A percentile compares a stretch with the other conserved stretches of the same genome.
Evolutionary conservation across 768 basidiomycete species (phyloP).

Genomic region (Tulasnella calospora): DNA sequence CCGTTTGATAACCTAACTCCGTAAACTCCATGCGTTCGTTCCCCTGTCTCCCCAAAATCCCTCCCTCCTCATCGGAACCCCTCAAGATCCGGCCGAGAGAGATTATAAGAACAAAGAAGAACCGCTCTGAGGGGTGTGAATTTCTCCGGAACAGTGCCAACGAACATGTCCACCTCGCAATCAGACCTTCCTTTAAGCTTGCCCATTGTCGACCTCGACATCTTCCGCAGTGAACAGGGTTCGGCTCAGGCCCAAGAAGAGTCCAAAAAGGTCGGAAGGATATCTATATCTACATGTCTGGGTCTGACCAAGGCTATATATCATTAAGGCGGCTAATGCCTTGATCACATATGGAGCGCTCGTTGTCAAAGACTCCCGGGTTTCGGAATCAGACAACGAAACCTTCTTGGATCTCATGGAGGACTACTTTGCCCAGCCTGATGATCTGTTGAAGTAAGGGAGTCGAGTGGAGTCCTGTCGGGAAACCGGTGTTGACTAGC

Average conservation of each 20-base stretch:
- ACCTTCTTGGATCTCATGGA: conserved; percentile 85
- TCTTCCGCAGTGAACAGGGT: conserved; percentile 50
- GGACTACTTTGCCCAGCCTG: conserved; percentile 82
- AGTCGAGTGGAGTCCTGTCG: neutral
- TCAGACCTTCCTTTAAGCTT: conserved; percentile 41
- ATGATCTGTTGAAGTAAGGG: conserved; percentile 46
- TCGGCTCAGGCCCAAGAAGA: conserved; percentile 54
- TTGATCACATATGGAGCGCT: conserved; percentile 82
- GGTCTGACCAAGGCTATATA: neutral
- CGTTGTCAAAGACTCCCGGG: conserved; percentile 77
- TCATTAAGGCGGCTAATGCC: conserved; percentile 65
- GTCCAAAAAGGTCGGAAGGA: conserved; percentile 53
- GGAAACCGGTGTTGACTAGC: neutral
- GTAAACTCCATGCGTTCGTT: neutral
- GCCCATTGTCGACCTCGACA: conserved; percentile 72
- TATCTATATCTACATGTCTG: neutral
- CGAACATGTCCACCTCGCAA: conserved; percentile 1
- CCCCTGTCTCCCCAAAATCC: neutral
- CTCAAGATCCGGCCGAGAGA: neutral
- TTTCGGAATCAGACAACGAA: conserved; percentile 73
- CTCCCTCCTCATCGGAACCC: neutral
- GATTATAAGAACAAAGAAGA: neutral
- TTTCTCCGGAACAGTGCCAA: neutral
- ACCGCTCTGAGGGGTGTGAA: neutral
- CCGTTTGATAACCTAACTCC: neutral